Base-by-base conservation (phyloP, 768 basidiomycete genomes). In the Sutorius australiensis region DNA sequence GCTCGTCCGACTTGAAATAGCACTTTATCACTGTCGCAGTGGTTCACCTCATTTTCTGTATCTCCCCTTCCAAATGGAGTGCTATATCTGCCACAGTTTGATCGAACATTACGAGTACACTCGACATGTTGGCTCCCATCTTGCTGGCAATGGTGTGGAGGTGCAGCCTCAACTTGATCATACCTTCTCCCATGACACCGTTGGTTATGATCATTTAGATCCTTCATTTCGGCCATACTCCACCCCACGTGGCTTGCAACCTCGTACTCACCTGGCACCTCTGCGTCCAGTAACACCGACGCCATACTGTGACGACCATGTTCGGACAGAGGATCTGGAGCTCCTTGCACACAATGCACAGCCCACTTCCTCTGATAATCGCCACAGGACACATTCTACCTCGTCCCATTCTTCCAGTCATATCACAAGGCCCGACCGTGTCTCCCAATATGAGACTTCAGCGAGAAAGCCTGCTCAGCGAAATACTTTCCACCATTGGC, bases 401-500 rank as follows among this genome's bases (percentile, higher is more conserved):
- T n/a, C 33, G 10, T 31, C 48, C 27, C 42, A 4, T 14, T 21
- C 43, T 17, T 24, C 50, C 17, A 4, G 9, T 48, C 53, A 16
- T 7, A n/a, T 14, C 6, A 8, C 36, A 7, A 42, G 2, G 13
- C 44, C 39, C 17, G 16, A 50, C 39, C 40, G n/a, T 37, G n/a
- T 14, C 1, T 6, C 30, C 6, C 34, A 19, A 19, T 49, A 43
- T 30, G 37, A 27, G 12, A 32, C 30, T 12, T 27, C 21, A 1
- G 19, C 3, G 3, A 34, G 8, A 10, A 28, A 12, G 3, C 17
- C 42, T 17, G 24, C 36, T 44, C 38, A 40, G 28, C 34, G 5
- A 14, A 56, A 67, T 17, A 48, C 48, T 10, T 67, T 67, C 17
- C 52, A 56, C 27, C 7, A 31, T 0, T 66, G 60, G 62, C 31